These are phyloP conservation scores for Nectriaceae sp. DNA, from an alignment of 2,329 filamentous ascomycete genomes.

Conservation along the genomic window DNA sequence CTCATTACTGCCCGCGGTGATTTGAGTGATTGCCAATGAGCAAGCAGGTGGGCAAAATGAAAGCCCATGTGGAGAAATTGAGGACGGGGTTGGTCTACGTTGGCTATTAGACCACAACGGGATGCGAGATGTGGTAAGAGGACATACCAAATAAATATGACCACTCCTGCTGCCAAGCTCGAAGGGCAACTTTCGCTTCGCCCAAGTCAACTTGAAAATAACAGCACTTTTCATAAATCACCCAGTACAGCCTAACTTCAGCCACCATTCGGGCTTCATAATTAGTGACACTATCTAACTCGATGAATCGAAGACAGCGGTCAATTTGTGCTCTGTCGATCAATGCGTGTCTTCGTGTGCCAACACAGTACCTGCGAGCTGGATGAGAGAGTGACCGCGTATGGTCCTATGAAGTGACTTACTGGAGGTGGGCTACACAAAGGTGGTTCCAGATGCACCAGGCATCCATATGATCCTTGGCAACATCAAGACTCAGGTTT, in stretches of 20 bases:
- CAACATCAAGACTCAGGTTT: not conserved
- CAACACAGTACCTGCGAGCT: conserved; percentile 26
- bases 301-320: conserved; percentile 14
- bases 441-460: conserved; percentile 33
- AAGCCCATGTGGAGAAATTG: conserved; percentile 33
- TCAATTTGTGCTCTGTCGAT: conserved; percentile 23
- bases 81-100: conserved; percentile 26
- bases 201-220: conserved; percentile 7
- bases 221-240: conserved; percentile 24
- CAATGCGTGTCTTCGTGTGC: conserved; percentile 21
- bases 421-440: conserved; percentile 30
- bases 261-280: conserved; percentile 31
- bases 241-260: conserved; percentile 31
- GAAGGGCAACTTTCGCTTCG: conserved; percentile 12
- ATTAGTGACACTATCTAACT: conserved; percentile 17
- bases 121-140: no score
- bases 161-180: conserved; percentile 26
- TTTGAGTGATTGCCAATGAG: conserved; percentile 24
- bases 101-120: conserved; percentile 5
- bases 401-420: not conserved
- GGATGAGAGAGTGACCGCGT: not conserved
- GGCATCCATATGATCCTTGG: conserved; percentile 6
- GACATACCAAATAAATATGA: conserved; percentile 22
- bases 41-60: conserved; percentile 29
- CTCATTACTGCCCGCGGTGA: conserved; percentile 14